These are phyloP conservation scores for Heterobasidion parviporum DNA, from an alignment of 1,284 basidiomycete species.

Conservation along the genomic window DNA sequence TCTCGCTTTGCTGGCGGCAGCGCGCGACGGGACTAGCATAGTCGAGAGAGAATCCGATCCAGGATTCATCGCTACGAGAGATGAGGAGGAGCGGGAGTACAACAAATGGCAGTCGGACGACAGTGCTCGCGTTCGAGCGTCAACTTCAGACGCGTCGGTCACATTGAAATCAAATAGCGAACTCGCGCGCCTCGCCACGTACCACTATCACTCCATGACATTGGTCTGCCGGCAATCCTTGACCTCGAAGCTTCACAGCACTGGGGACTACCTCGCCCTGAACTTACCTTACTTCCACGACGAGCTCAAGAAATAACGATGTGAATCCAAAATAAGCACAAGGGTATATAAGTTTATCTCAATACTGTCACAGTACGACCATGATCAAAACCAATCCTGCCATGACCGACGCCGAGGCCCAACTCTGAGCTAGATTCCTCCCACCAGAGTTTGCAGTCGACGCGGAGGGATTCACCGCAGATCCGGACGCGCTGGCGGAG, in stretches of 20 bases:
- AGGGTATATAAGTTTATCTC: no score
- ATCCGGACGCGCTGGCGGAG: neutral
- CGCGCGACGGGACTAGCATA: slow-evolving; percentile 11
- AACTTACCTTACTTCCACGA: no score
- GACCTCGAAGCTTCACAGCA: no score
- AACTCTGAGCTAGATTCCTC: neutral
- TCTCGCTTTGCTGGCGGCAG: slow-evolving; percentile 18
- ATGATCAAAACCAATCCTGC: neutral
- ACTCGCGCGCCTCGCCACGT: no score
- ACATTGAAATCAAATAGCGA: neutral
- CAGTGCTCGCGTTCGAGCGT: neutral
- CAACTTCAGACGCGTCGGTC: neutral
- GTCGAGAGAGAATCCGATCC: neutral
- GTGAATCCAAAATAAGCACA: no score
- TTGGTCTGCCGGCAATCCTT: no score
- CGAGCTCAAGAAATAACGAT: no score
- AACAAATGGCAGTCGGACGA: neutral
- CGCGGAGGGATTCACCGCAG: neutral
- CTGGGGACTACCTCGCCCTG: no score
- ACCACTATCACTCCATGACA: no score
- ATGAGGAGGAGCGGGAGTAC: no score
- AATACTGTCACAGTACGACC: neutral
- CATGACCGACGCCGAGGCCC: neutral
- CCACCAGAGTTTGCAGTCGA: neutral
- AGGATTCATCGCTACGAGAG: no score